A percentile compares a stretch with the other conserved stretches of the same genome.
These are phyloP conservation scores for Daedaleopsis nitida DNA, from an alignment of 768 basidiomycete genomes.

Conservation along the genomic window DNA sequence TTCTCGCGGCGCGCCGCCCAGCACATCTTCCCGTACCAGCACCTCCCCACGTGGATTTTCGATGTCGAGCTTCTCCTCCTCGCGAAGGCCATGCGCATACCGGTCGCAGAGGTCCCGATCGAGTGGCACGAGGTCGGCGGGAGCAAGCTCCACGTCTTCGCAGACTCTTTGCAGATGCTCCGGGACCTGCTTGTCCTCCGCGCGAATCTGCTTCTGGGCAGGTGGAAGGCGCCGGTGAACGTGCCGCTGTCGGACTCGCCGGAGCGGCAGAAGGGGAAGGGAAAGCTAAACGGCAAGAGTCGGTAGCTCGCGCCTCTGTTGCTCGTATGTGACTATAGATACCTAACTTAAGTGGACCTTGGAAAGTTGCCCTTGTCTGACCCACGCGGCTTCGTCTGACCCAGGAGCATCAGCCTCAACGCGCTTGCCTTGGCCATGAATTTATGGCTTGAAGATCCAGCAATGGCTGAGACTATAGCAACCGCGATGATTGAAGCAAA, in stretches of 20 bases:
- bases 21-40: conserved; percentile 83
- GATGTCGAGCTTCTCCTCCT: conserved; percentile 92
- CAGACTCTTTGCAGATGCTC: conserved; percentile 88
- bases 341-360: too few relatives aligned
- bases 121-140: conserved; percentile 94
- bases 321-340: too few relatives aligned
- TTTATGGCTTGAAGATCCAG: too few relatives aligned
- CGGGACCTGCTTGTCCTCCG: conserved; percentile 83
- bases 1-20: conserved; percentile 83
- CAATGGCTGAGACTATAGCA: too few relatives aligned
- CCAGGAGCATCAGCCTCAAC: too few relatives aligned
- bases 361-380: too few relatives aligned
- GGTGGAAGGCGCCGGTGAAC: conserved; percentile 57
- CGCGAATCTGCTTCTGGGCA: conserved; percentile 75
- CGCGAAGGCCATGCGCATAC: conserved; percentile 76
- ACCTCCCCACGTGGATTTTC: conserved; percentile 93
- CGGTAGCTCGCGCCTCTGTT: neutral
- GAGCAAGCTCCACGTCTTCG: conserved; percentile 86
- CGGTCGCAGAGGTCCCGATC: conserved; percentile 84
- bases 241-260: neutral
- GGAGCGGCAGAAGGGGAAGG: too few relatives aligned
- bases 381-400: too few relatives aligned
- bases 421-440: too few relatives aligned
- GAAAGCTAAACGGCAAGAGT: neutral
- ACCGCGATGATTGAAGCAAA: too few relatives aligned